Base-by-base conservation (phyloP, 441 rosid species). In the Eruca vesicaria region DNA sequence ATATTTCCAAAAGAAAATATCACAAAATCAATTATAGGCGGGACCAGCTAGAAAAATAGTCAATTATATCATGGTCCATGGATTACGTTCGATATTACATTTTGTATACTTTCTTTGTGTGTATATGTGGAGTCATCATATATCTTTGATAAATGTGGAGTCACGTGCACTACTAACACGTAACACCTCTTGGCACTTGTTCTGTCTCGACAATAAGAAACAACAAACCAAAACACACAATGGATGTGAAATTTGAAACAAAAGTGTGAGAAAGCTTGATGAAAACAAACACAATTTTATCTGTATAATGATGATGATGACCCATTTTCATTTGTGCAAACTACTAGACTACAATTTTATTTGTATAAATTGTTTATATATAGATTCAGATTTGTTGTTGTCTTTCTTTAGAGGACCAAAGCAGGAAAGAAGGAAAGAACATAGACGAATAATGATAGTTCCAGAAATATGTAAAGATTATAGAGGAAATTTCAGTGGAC, bases 401-500 rank as follows among this genome's bases (percentile, higher is more conserved):
- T 41, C 20, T 58, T 70, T 41, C 7, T 43, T 14, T 12, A 29
- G 9, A 59, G 14, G 60, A 8, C 0, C 50, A 31, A 29, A 31
- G 20, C 18, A 19, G 2, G 43, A 32, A 16, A 11, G 3, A 4
- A n/a, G 5, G 6, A 20, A 11, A 11, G 11, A 19, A 21, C 7
- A 9, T n/a, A 10, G n/a, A 16, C 19, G 7, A 15, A 20, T 20
- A 35, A 10, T 18, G 19, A 26, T 31, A 58, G 0, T 58, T 26
- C n/a, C n/a, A 43, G 50, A 48, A 53, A 53, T 18, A 21, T 43
- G 18, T 14, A 14, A 20, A 55, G 31, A 23, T 56, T 16, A 2
- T 14, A 23, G 20, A 33, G 52, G n/a, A 48, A 38, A 18, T 29
- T 14, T 45, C 5, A 67, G 73, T 76, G 79, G 75, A 55, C 21